Percentiles rank a stretch among this genome's conserved stretches.
phyloP scores from a whole-genome alignment of 352 stramenopile species.

The Phytophthora rubi region DNA sequence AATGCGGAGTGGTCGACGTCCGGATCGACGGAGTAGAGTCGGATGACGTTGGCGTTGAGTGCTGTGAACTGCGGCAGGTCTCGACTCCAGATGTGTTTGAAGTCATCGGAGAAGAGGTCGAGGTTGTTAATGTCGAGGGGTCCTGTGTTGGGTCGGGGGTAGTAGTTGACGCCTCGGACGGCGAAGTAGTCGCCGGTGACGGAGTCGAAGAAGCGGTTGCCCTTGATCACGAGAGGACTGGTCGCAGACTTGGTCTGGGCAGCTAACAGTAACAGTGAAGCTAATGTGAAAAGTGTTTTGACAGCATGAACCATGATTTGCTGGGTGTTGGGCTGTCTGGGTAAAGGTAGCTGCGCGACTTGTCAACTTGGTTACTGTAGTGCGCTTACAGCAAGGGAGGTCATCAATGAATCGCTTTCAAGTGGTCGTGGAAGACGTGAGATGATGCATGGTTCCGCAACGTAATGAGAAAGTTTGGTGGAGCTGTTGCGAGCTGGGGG shows the following conservation, averaged over 20 bases:
- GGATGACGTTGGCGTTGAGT: constrained; percentile 78
- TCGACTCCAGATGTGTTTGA: constrained; percentile 66
- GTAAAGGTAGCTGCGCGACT: not conserved
- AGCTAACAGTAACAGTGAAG: not conserved
- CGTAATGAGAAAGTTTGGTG: not conserved
- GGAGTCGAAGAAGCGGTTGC: constrained; percentile 80
- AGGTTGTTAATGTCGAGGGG: constrained; percentile 75
- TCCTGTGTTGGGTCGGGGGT: constrained; percentile 83
- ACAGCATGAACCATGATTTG: not conserved
- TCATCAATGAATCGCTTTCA: not conserved
- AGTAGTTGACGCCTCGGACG: constrained; percentile 85
- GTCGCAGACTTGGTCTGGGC: not conserved
- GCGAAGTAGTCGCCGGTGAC: constrained; percentile 74
- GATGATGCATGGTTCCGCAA: not conserved
- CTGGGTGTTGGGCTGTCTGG: not conserved
- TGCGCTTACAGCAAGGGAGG: not conserved
- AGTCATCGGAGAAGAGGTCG: constrained; percentile 83
- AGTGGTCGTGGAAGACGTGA: not conserved
- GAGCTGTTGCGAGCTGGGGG: not conserved
- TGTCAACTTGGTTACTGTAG: not conserved
- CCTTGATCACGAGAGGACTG: constrained; percentile 42
- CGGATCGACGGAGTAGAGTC: constrained; percentile 85
- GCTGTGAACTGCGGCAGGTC: constrained; percentile 74
- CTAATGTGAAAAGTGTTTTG: not conserved
- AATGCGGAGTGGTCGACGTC: constrained; percentile 76